Base-by-base conservation (phyloP, 2,329 filamentous ascomycete genomes). In the Metarhizium sp. region DNA sequence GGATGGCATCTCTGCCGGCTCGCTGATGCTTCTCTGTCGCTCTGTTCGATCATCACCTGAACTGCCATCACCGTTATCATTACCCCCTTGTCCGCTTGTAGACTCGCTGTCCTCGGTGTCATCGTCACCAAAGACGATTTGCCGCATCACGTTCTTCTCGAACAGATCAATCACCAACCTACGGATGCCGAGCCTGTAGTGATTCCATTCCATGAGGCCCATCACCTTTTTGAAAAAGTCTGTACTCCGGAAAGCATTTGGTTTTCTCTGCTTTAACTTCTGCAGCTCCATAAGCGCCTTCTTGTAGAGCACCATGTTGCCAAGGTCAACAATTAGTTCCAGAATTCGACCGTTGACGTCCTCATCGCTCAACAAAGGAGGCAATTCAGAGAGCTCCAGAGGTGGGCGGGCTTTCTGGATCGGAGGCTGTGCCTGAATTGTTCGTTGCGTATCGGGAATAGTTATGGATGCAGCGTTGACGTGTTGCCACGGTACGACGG, bases 81-180 rank as follows among this genome's bases (percentile, higher is more conserved):
- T 63, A 13, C 85, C 84, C 13, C 72, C 71, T 11, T 72, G 71
- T 38, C 65, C 68, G 30, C 66, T 68, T 50, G 90, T 87, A 54
- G 88, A 86, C 40, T 66, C 69, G 38, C 66, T 70, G 52, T 90
- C 87, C 54, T 89, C 86, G 20, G 89, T 87, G 52, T 87, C 86
- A 10, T 73, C 72, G 20, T 71, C 72, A 20, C 88, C 87, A 56
- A 95, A 85, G 13, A 99, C 88, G 58, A 96, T 88, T 60, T 84
- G 82, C 59, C 91, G 79, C 71, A 97, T 78, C 47, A 97, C 89
- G 57, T 82, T 86, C 71, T 92, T 94, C 65, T 97, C 92, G 64
- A 99, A 99, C 25, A 99, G 74, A 67, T 97, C 94, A 57, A 97
- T 85, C 40, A 96, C 88, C 72, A 96, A 92, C 49, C 92, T 86